These are phyloP conservation scores for Lichenothelia convexa DNA, from an alignment of 495 filamentous ascomycete species.

Conservation along the genomic window DNA sequence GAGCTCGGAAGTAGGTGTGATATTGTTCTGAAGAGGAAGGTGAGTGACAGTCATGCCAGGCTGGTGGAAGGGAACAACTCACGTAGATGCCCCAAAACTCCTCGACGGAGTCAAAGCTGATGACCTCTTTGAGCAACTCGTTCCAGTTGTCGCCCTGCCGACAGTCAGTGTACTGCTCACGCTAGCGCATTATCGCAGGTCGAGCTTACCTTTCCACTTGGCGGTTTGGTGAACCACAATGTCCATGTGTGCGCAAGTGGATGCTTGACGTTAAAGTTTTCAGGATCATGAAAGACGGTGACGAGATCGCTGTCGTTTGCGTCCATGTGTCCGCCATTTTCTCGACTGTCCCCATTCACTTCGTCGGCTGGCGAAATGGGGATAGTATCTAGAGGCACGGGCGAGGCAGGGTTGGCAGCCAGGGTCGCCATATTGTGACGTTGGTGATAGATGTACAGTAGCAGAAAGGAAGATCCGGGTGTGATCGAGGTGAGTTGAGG, in stretches of 20 bases:
- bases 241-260: slow-evolving; percentile 94
- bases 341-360: slow-evolving; percentile 16
- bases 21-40: slow-evolving; percentile 63
- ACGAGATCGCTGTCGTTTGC: slow-evolving; percentile 35
- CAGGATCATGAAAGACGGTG: slow-evolving; percentile 90
- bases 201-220: slow-evolving; percentile 69
- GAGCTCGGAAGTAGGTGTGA: slow-evolving; percentile 84
- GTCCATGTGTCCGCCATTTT: background rate
- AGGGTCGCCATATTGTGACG: slow-evolving; percentile 12
- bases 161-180: background rate
- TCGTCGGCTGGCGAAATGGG: slow-evolving; percentile 53
- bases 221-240: slow-evolving; percentile 97
- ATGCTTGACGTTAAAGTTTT: slow-evolving; percentile 99
- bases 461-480: background rate
- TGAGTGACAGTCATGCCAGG: slow-evolving; percentile 8
- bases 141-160: slow-evolving; percentile 91
- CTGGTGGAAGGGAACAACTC: slow-evolving; percentile 21
- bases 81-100: slow-evolving; percentile 99
- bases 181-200: background rate
- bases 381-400: slow-evolving; percentile 40
- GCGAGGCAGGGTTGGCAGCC: slow-evolving; percentile 16
- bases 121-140: slow-evolving; percentile 91
- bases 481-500: no score
- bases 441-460: background rate
- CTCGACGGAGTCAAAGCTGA: slow-evolving; percentile 94